Percentiles rank a stretch among this genome's conserved stretches.
Evolutionary conservation across 495 filamentous ascomycete genomes (phyloP).

Genomic region (Podospora pseudopauciseta): DNA sequence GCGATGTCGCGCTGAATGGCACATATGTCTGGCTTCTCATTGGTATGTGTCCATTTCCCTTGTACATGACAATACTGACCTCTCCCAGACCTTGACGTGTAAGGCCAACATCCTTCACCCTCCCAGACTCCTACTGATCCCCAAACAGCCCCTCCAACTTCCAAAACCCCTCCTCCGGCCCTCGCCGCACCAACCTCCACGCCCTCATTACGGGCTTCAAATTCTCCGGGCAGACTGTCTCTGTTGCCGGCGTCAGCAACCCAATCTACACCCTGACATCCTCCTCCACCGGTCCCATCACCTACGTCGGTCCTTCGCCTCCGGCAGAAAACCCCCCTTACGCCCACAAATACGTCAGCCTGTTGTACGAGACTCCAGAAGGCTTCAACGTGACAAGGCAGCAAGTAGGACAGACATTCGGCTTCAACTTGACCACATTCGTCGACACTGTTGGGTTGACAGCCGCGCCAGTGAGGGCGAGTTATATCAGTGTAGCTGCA

Average conservation of each 20-base stretch:
- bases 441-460: constrained; percentile 34
- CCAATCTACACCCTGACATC: constrained; percentile 39
- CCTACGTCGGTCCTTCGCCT: constrained; percentile 43
- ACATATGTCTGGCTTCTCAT: constrained; percentile 49
- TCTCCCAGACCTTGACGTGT: constrained; percentile 40
- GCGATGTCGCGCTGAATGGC: constrained; percentile 31
- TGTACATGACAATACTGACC: not conserved
- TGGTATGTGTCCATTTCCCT: constrained; percentile 26
- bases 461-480: constrained; percentile 38
- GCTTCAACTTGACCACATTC: constrained; percentile 43
- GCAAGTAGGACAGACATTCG: constrained; percentile 33
- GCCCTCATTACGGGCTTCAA: constrained; percentile 47
- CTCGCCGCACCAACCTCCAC: constrained; percentile 42
- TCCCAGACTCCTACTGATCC: not conserved
- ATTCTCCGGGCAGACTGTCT: constrained; percentile 18
- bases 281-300: constrained; percentile 34
- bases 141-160: constrained; percentile 37
- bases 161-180: constrained; percentile 33
- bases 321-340: constrained; percentile 44
- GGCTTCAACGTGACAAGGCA: constrained; percentile 33
- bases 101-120: constrained; percentile 7
- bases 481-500: constrained; percentile 33
- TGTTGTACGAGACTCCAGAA: constrained; percentile 33
- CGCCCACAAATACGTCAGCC: constrained; percentile 45
- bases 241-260: constrained; percentile 23